A percentile compares a stretch with the other conserved stretches of the same genome.
Evolutionary conservation across 768 basidiomycete species (phyloP).

Genomic region (Tulasnella sp.): DNA sequence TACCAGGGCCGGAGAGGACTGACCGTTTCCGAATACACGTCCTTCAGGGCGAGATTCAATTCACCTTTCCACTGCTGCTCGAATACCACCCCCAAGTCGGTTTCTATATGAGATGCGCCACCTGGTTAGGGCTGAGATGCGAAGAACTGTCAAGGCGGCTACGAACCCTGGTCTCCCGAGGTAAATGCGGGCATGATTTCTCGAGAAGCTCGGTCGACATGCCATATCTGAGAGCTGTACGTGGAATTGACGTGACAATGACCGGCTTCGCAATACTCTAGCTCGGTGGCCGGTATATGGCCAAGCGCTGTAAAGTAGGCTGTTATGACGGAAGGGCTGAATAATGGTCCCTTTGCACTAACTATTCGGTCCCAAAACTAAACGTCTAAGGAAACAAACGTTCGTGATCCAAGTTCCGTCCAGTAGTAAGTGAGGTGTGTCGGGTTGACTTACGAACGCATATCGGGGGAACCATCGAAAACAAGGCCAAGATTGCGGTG

Average conservation of each 20-base stretch:
- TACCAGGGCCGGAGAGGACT: neutral
- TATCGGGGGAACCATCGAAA: neutral
- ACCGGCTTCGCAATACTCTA: neutral
- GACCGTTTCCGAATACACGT: neutral
- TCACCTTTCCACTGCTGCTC: neutral
- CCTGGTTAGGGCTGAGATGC: neutral
- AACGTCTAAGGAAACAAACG: neutral
- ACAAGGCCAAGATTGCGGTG: neutral
- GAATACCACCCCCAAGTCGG: neutral
- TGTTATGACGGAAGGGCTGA: neutral
- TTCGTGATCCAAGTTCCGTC: neutral
- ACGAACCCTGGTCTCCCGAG: neutral
- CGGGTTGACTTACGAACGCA: neutral
- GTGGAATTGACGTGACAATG: neutral
- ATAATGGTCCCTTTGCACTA: neutral
- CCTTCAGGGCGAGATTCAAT: neutral
- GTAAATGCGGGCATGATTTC: conserved; percentile 1
- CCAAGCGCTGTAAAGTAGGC: neutral
- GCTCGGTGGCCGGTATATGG: neutral
- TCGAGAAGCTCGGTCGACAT: neutral
- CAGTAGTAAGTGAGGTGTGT: neutral
- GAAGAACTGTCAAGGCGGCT: neutral
- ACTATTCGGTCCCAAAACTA: neutral
- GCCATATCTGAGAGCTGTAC: neutral
- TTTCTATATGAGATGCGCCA: neutral